Evolutionary conservation across 2,329 filamentous ascomycete genomes (phyloP), one percentile per base, ranked within the genome.

Genomic region (Phaeophleospora eucalypticola): DNA sequence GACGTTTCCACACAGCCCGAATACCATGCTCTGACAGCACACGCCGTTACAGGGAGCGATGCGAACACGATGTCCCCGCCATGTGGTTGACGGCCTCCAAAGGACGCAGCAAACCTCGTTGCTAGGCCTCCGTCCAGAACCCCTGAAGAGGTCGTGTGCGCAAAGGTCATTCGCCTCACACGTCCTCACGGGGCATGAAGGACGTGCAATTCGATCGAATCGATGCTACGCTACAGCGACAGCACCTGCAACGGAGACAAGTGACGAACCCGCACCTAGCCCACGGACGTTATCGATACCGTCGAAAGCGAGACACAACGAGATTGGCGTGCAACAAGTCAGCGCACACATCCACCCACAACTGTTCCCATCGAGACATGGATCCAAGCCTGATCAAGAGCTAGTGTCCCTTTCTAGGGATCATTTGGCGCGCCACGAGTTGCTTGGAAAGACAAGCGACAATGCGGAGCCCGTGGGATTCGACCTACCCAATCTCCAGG

Each of bases 311-410:
- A 83, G 93, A 56, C 88, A 86, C 73, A 98, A 94, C 70, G 87
- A 94, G 58, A 90, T 98, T 59, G 89, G 88, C 43, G 88, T 98
- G 33, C 93, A 98, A 70, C 91, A 97, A 62, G 74, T 98, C 58
- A 96, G 89, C 74, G 76, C 78, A 49, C 79, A 90, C 72, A 77
- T 98, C 36, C 87, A 91, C 67, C 65, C 79, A 1, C 93, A 97
- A 68, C 72, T 98, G 35, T 98, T 98, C 63, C 70, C 74, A 33
- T 68, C 75, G 9, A 63, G 67, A 18, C 68, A 64, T 3, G 72
- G 80, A 2, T 70, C 80, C 34, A 80, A 87, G 50, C 80, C 97
- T 4, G 81, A 97, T 34, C 71, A 79, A 36, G 81, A 89, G 48
- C 80, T 98, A 6, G 81, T 97, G 32, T 74, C 85, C 10, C 77